Conservation (phyloP, 306 rosid species). For the Ormosia emarginata region DNA sequence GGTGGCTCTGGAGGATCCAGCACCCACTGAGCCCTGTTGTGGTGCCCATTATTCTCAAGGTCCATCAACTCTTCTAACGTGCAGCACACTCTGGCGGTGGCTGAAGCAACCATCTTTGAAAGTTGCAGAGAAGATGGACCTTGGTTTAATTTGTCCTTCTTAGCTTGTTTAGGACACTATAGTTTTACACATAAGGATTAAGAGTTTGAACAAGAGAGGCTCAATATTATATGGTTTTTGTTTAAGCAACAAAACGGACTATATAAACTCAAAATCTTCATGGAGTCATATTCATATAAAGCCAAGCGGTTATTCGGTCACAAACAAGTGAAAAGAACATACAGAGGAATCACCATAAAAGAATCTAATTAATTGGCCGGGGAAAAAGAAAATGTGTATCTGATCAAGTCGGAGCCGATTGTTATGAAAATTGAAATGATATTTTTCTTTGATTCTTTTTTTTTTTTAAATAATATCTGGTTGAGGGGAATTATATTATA, state of each 20-base stretch:
- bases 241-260: not conserved
- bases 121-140: not conserved
- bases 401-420: not conserved
- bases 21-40: constrained; percentile 50
- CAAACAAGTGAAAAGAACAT: not conserved
- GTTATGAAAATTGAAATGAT: not conserved
- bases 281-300: not conserved
- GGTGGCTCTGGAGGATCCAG: constrained; percentile 63
- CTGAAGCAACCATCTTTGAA: constrained; percentile 10
- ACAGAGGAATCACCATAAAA: not conserved
- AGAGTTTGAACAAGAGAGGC: not conserved
- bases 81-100: not conserved
- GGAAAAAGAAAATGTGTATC: not conserved
- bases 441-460: not conserved
- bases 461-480: not conserved
- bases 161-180: not conserved
- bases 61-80: constrained; percentile 19
- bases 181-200: not conserved
- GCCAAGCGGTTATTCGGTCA: not conserved
- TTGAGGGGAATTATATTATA: not conserved
- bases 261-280: constrained; percentile 5
- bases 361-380: not conserved
- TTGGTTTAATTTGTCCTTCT: too few relatives aligned
- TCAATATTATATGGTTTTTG: not conserved
- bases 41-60: constrained; percentile 26